Base-by-base conservation (phyloP, 164 flowering plant genomes). In the Protea cynaroides region DNA sequence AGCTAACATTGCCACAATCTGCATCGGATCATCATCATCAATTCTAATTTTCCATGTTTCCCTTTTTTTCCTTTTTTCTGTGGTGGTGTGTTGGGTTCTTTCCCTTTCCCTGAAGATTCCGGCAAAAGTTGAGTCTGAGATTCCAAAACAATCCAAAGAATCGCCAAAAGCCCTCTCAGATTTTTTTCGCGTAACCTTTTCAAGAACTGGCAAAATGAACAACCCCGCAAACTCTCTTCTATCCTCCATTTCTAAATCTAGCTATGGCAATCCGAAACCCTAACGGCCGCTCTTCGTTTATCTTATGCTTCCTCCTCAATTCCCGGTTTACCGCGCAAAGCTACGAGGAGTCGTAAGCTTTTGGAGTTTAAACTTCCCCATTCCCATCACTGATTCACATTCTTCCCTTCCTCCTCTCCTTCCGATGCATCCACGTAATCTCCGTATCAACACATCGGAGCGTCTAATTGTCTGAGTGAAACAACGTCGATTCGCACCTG, bases 201-300 rank as follows among this genome's bases (percentile, higher is more conserved):
- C 52, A 15, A 49, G 19, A 49, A 13, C 52, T 15, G 52, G 52
- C n/a, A 19, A 18, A 49, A 49, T 2, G 34, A 29, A 49, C 52
- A 49, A 49, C 52, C 52, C n/a, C 3, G 15, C 18, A 18, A 49
- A 49, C 17, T 49, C 52, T 14, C n/a, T 49, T 49, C 52, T 15
- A 49, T 15, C n/a, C n/a, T 49, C 52, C 52, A 49, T 49, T 49
- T 49, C 52, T 49, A 49, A 49, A 49, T 49, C 52, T 14, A 49
- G 52, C 18, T 49, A 12, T 49, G 52, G n/a, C 17, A 4, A 15
- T 49, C 52, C 4, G n/a, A 49, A 49, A 49, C 52, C 19, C 52
- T 49, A 49, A 49, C 52, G 5, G 19, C 52, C 17, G 52, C 18
- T 49, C 52, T 15, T 49, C 46, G 4, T 29, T 5, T 29, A 5